Percentiles rank a stretch among this genome's conserved stretches.
These are phyloP conservation scores for Lagenidium giganteum DNA, from an alignment of 352 stramenopile species.

Conservation along the genomic window DNA sequence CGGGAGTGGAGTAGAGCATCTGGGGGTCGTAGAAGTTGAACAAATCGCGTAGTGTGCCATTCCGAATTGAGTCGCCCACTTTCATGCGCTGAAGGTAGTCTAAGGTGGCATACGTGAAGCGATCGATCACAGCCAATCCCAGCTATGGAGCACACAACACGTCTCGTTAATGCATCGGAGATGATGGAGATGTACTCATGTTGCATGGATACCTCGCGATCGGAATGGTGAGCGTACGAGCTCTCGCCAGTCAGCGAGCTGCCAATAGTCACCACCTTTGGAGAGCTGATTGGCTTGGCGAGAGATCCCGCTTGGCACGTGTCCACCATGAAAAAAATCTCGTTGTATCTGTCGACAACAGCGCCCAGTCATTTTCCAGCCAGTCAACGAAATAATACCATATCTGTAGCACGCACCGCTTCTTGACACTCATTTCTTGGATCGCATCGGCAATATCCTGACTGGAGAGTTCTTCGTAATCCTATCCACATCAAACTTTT, in stretches of 20 bases:
- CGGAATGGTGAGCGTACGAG: slow-evolving; percentile 92
- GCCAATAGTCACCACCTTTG: slow-evolving; percentile 92
- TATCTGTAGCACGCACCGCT: slow-evolving; percentile 34
- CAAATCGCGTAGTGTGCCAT: slow-evolving; percentile 55
- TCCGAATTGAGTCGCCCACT: slow-evolving; percentile 64
- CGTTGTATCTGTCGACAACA: slow-evolving; percentile 76
- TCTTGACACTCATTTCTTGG: slow-evolving; percentile 93
- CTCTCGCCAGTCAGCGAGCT: slow-evolving; percentile 91
- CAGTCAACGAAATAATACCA: neutral
- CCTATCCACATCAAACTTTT: slow-evolving; percentile 22
- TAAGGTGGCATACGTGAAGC: slow-evolving; percentile 86
- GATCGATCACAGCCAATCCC: slow-evolving; percentile 84
- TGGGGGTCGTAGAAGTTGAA: slow-evolving; percentile 82
- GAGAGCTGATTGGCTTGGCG: slow-evolving; percentile 74
- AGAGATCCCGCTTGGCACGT: slow-evolving; percentile 96
- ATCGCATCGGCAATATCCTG: slow-evolving; percentile 92
- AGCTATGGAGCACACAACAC: slow-evolving; percentile 26
- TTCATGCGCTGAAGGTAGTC: slow-evolving; percentile 87
- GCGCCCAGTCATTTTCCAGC: no score
- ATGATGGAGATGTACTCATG: neutral
- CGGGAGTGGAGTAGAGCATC: slow-evolving; percentile 78
- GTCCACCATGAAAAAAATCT: slow-evolving; percentile 97
- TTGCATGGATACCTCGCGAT: slow-evolving; percentile 45
- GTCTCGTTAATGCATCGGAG: neutral
- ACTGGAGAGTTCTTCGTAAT: slow-evolving; percentile 95